Conservation (phyloP, 441 rosid species). For the Erodium texanum region DNA sequence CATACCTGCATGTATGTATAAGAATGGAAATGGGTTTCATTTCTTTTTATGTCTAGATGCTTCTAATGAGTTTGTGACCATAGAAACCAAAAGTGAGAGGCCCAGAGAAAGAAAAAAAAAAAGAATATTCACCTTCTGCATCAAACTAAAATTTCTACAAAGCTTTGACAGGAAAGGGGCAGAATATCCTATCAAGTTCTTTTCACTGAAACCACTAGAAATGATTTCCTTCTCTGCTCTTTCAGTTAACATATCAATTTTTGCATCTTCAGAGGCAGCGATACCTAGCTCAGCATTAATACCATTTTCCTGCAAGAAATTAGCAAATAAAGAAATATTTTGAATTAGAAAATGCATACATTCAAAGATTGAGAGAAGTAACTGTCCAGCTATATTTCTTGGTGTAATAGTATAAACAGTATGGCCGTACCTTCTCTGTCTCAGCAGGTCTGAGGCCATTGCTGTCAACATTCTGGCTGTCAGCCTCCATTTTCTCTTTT, state of each 20-base stretch:
- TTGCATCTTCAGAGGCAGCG: constrained; percentile 88
- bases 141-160: constrained; percentile 71
- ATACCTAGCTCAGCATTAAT: constrained; percentile 93
- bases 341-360: constrained; percentile 10
- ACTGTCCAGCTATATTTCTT: not conserved
- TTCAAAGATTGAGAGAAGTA: constrained; percentile 9
- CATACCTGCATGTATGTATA: not conserved
- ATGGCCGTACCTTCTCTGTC: constrained; percentile 41
- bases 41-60: constrained; percentile 1
- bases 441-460: constrained; percentile 17
- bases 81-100: constrained; percentile 10
- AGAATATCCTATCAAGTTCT: constrained; percentile 70
- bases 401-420: not conserved
- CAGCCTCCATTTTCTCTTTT: constrained; percentile 40
- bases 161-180: constrained; percentile 86
- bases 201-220: constrained; percentile 50
- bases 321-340: constrained; percentile 11
- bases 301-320: constrained; percentile 49
- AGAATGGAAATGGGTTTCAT: not conserved
- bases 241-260: constrained; percentile 76
- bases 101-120: constrained; percentile 1
- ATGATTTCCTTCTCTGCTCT: constrained; percentile 88
- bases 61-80: not conserved
- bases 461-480: constrained; percentile 27
- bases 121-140: constrained; percentile 59